phyloP scores from a whole-genome alignment of 2,329 filamentous ascomycete genomes.

The Curvularia lunata region DNA sequence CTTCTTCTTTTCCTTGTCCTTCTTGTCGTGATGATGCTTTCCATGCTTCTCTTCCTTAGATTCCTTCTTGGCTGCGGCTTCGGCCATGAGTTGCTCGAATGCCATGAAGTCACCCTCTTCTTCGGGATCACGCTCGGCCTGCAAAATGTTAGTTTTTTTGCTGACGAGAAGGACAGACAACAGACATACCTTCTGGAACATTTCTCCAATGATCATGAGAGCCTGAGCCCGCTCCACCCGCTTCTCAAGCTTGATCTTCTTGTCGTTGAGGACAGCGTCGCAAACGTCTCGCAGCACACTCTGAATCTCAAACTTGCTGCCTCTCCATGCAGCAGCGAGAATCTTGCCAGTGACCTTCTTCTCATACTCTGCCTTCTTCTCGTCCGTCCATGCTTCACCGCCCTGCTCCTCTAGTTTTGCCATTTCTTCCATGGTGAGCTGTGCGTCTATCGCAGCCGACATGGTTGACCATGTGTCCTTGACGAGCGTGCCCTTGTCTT shows the following conservation, averaged over 20 bases:
- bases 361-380: conserved; percentile 95
- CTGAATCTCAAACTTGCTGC: conserved; percentile 97
- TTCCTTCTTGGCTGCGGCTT: conserved; percentile 94
- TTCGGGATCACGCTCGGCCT: conserved; percentile 89
- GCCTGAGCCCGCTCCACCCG: conserved; percentile 89
- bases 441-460: conserved; percentile 91
- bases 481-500: conserved; percentile 94
- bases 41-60: conserved; percentile 78
- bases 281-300: conserved; percentile 93
- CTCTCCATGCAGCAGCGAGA: conserved; percentile 92
- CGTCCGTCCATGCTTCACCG: conserved; percentile 97
- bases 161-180: background rate
- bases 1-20: conserved; percentile 40
- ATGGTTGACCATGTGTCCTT: conserved; percentile 99
- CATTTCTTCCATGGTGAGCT: conserved; percentile 99
- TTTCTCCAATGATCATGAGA: conserved; percentile 83
- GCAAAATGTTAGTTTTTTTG: conserved; percentile 1
- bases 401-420: conserved; percentile 92
- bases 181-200: conserved; percentile 78
- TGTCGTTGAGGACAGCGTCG: conserved; percentile 81
- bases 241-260: conserved; percentile 81
- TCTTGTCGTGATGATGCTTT: conserved; percentile 62
- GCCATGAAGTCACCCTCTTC: conserved; percentile 99
- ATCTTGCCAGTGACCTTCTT: conserved; percentile 97
- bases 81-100: conserved; percentile 96